Base-by-base conservation (phyloP, 331 rosid species). In the Spiraea crenata region DNA sequence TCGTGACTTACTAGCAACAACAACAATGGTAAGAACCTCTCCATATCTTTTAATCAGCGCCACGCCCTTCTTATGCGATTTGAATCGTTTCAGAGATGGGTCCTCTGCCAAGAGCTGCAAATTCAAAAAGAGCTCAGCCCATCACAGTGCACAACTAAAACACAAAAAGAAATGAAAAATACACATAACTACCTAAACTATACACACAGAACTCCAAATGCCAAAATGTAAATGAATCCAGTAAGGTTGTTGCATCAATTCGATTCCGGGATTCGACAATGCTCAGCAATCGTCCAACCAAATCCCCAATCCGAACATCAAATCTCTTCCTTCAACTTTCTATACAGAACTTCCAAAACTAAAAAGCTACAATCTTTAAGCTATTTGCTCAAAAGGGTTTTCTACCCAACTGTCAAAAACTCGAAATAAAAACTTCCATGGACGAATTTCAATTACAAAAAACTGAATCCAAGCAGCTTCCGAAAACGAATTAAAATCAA, bases 41-140 rank as follows among this genome's bases (percentile, higher is more conserved):
- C 97, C 97, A 35, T 91, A 9, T 75, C 69, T 83, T 76, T 82
- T 91, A 67, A 93, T 65, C 7, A 56, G 58, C 50, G 52, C 34
- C 58, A 88, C 96, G 48, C 82, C 84, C 81, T 85, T 79, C 91
- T 85, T 91, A 61, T 89, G 85, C 1, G 99, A 95, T 82, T 88
- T 91, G 86, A 87, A 95, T 67, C 87, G 93, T 75, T 76, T 86
- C 49, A 95, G 74, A 72, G 82, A 16, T 11, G 96, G 65, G 76
- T 91, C 96, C 50, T 84, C 83, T 9, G 92, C 96, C 89, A 95
- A 85, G 57, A 95, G 92, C 99, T 95, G 90, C 84, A 79, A 50
- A 80, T 40, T 42, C 12, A 74, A 67, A 44, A 57, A 73, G 65
- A 25, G 31, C 70, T 65, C 35, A 59, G 48, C 25, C 68, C 70